Base-by-base conservation (phyloP, 371 early-diverging fungal genomes). In the Mucor racemosus region DNA sequence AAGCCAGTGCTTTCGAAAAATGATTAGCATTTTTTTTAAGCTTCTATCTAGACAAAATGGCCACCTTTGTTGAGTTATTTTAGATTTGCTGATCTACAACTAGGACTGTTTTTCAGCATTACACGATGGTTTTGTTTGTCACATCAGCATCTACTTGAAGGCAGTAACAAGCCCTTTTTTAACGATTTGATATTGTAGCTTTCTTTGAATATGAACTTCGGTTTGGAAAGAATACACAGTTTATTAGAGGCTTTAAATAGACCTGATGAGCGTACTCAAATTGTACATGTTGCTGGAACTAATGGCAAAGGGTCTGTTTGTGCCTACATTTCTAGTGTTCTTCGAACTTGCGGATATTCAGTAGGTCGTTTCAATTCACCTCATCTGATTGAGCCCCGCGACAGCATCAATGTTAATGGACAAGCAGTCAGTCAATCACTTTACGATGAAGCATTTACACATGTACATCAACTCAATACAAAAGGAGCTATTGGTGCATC, bases 301-400 rank as follows among this genome's bases (percentile, higher is more conserved):
- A 93, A 93, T 68, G 94, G 94, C 46, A 93, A 93, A 65, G 95
- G 95, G 9, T 92, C 92, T 0, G 87, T 90, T 4, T 87, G 88
- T 67, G 88, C 94, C 2, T 80, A 83, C 62, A 65, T 88, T 33
- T 48, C 86, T 6, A 66, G 76, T 4, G 87, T 89, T 10, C 67
- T 90, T 8, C 68, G 64, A 14, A 70, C 73, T 5, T 64, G 79
- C 7, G 79, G 78, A 15, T 74, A 72, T 33, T 71, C 64, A 7
- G 82, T 84, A 11, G 94, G 90, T 35, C 82, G 86, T 19, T 94
- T 90, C 82, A 91, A 87, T 60, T 92, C 92, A 26, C 95, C 95
- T 48, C 93, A 92, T 76, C 79, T 94, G 36, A 62, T 92, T 4
- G 74, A 76, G 56, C 89, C 91, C 11, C 74, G 75, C 39, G 95